A percentile compares a stretch with the other conserved stretches of the same genome.
phyloP scores from a whole-genome alignment of 139 green algal genomes.

The Raphidocelis subcapitata region DNA sequence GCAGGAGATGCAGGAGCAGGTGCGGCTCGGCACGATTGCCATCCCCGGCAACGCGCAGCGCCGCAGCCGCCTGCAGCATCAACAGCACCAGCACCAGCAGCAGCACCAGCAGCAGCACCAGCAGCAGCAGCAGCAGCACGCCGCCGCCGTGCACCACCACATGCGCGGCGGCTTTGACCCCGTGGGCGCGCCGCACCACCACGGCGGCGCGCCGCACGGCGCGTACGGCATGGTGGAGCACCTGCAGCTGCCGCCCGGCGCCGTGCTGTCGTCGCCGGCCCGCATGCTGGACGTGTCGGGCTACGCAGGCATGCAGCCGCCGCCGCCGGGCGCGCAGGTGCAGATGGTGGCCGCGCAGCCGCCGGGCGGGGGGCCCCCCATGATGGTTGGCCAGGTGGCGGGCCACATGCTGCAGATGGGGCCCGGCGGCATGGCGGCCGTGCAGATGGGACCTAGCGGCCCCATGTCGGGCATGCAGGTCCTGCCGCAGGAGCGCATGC shows the following conservation, averaged over 20 bases:
- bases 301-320: neutral
- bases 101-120: no score
- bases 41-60: conserved; percentile 38
- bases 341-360: conserved; percentile 8
- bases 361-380: neutral
- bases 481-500: conserved; percentile 12
- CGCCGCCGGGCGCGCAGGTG: no score
- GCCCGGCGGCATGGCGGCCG: no score
- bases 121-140: no score
- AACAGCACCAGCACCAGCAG: conserved; percentile 15
- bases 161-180: no score
- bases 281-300: conserved; percentile 1
- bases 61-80: conserved; percentile 23
- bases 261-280: neutral
- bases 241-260: neutral
- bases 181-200: neutral
- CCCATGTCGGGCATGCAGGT: neutral
- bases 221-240: neutral
- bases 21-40: conserved; percentile 49
- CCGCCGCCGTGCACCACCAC: no score
- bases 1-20: conserved; percentile 69
- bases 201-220: neutral
- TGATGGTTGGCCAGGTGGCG: neutral
- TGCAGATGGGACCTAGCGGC: no score
- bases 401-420: no score